These are phyloP conservation scores for Magnusiomyces ingens DNA, from an alignment of 1,139 yeast genomes.

Conservation along the genomic window DNA sequence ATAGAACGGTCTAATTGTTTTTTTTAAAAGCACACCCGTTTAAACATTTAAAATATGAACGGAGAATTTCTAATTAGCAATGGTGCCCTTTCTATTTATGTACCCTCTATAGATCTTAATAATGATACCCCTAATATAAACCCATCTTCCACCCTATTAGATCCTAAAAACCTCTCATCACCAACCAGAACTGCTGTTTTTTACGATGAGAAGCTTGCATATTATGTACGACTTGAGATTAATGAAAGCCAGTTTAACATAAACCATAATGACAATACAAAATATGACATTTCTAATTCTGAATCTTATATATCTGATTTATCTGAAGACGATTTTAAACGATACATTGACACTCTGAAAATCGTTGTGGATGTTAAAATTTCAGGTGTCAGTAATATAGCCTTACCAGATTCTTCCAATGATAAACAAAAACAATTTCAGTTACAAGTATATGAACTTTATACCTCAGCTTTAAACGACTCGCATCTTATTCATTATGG, in stretches of 20 bases:
- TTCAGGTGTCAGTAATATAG: constrained; percentile 9
- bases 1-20: no score
- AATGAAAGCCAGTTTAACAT: background rate
- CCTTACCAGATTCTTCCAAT: constrained; percentile 1
- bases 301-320: background rate
- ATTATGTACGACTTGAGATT: constrained; percentile 13
- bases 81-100: no score
- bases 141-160: no score
- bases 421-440: constrained; percentile 4
- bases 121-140: no score
- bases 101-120: no score
- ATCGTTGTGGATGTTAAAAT: constrained; percentile 12
- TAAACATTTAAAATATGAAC: no score
- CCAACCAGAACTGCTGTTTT: background rate
- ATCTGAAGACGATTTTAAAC: constrained; percentile 8
- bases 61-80: no score
- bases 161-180: no score
- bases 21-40: no score
- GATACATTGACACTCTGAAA: constrained; percentile 6
- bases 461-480: constrained; percentile 10
- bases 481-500: background rate
- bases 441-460: constrained; percentile 14
- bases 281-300: background rate
- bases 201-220: constrained; percentile 13
- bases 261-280: background rate